Base-by-base conservation (phyloP, 1,139 yeast genomes). In the Nakaseomyces delphensis region DNA sequence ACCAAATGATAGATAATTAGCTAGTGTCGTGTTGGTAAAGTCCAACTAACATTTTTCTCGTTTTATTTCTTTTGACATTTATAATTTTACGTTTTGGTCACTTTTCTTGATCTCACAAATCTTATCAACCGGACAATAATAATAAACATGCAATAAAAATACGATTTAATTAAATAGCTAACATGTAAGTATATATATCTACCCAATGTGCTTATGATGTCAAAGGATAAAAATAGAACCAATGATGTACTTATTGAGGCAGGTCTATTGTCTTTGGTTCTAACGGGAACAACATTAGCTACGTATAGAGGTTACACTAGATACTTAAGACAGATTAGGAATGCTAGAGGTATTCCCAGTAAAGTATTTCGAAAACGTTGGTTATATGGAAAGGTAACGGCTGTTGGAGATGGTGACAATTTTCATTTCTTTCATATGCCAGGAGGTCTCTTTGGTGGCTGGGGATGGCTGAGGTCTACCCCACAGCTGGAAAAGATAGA, bases 341-440 rank as follows among this genome's bases (percentile, higher is more conserved):
- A 62, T 13, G 68, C 68, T 1, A 47, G 57, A 13, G 68, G 69
- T 25, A 71, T 74, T 11, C 77, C 77, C 2, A 45, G 51, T 9
- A 38, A 45, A 1, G 56, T 56, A 19, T 68, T 70, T 43, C 64
- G 68, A n/a, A 63, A 58, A 10, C 62, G 71, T 23, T 69, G 71
- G 51, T 52, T 89, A n/a, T 73, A 74, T 44, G 98, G 98, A 0
- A 70, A 73, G 43, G 96, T 89, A 4, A 85, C 96, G 0, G 69
- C 93, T 3, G 98, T 91, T 0, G 97, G 97, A 0, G 98, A 91
- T 62, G 98, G 96, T 4, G 99, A 91, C 59, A 89, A 89, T 58
- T 91, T 91, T 62, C 81, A 91, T 43, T 76, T 91, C 52, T 91
- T 71, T 57, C 99, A 91, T 60, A 80, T 94, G 0, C 99, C 99